Evolutionary conservation across 805 yeast species (phyloP).

Genomic region (Lipomyces starkeyi): DNA sequence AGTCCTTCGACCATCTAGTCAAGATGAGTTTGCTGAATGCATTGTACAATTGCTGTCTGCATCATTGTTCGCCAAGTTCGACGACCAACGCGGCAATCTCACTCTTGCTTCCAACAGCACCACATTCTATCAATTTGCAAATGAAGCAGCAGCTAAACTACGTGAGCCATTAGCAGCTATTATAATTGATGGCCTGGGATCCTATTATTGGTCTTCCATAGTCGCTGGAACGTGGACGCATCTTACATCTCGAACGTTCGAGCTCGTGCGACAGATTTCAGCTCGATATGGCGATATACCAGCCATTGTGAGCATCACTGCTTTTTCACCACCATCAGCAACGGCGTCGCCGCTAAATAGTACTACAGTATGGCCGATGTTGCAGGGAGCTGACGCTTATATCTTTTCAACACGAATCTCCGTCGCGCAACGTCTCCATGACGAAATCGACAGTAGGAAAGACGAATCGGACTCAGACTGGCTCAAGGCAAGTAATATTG

Average conservation of each 20-base stretch:
- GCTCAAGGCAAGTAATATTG: not conserved
- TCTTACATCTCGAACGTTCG: not conserved
- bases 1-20: conserved; percentile 4
- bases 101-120: not conserved
- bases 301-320: conserved; percentile 3
- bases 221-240: not conserved
- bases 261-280: not conserved
- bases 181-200: conserved; percentile 25
- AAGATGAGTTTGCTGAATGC: conserved; percentile 6
- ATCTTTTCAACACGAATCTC: conserved; percentile 3
- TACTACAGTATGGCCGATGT: conserved; percentile 23
- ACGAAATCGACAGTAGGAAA: not conserved
- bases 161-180: conserved; percentile 10
- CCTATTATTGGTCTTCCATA: conserved; percentile 19
- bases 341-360: conserved; percentile 5
- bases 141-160: conserved; percentile 5
- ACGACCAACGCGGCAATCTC: not conserved
- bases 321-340: conserved; percentile 1
- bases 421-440: conserved; percentile 2
- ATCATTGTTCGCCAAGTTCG: conserved; percentile 7
- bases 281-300: conserved; percentile 10
- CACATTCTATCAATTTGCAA: not conserved
- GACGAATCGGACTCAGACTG: conserved; percentile 13
- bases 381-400: conserved; percentile 24
- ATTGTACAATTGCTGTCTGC: conserved; percentile 11